Conservation (phyloP, 306 rosid genomes). For the Prunus armeniaca region DNA sequence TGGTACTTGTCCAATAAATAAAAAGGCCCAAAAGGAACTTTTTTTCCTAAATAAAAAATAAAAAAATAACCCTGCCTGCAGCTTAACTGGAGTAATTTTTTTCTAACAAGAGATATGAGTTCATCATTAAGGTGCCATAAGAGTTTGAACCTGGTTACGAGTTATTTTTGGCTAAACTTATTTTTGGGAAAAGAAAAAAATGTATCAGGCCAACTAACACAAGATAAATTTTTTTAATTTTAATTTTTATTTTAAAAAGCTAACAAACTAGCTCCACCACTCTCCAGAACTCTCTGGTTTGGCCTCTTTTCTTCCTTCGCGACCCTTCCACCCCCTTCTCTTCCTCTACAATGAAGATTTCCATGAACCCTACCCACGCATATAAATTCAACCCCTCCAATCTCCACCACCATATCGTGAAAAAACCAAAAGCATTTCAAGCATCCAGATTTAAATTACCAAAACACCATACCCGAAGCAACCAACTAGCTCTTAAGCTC, state of each 20-base stretch:
- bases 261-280: neutral
- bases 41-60: no score
- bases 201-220: no score
- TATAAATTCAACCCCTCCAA: neutral
- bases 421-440: neutral
- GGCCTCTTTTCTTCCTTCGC: neutral
- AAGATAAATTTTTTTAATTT: no score
- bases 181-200: no score
- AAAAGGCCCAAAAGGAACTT: no score
- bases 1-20: no score
- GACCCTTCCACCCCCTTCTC: conserved; percentile 24
- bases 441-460: neutral
- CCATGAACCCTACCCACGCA: neutral
- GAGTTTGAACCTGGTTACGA: no score
- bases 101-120: no score
- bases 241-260: neutral
- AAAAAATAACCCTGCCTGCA: no score
- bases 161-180: no score
- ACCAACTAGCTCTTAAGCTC: neutral
- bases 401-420: neutral
- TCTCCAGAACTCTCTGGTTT: conserved; percentile 27
- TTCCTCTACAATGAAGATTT: neutral
- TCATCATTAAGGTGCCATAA: no score
- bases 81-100: no score
- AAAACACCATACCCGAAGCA: neutral